Conservation (phyloP, 768 basidiomycete species). For the Termitomyces sp. region DNA sequence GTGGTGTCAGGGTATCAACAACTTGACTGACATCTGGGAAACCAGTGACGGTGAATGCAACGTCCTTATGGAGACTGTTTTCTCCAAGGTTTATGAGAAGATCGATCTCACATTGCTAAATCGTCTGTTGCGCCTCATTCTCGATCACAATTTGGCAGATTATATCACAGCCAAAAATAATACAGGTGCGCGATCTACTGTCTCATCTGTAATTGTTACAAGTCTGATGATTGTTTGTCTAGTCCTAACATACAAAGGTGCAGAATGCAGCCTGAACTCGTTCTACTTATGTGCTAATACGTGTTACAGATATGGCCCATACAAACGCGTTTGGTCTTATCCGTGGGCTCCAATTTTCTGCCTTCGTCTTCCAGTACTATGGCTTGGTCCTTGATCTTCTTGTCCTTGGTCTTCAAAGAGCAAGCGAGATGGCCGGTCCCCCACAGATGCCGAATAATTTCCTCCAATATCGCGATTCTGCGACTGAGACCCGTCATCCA, state of each 20-base stretch:
- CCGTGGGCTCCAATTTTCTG: conserved; percentile 96
- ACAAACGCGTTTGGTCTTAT: conserved; percentile 97
- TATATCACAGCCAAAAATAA: conserved; percentile 99
- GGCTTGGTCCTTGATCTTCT: conserved; percentile 93
- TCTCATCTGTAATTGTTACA: neutral
- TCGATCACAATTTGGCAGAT: conserved; percentile 98
- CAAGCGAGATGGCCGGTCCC: conserved; percentile 98
- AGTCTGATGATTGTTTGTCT: conserved; percentile 3
- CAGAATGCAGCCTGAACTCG: neutral
- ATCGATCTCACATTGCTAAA: conserved; percentile 95
- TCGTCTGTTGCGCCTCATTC: conserved; percentile 89
- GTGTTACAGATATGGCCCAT: conserved; percentile 78
- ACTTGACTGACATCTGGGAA: conserved; percentile 97
- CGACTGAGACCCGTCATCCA: conserved; percentile 96
- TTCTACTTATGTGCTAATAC: conserved; percentile 5
- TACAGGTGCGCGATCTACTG: conserved; percentile 42
- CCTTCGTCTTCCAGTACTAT: conserved; percentile 99
- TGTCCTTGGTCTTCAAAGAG: conserved; percentile 94
- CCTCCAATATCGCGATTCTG: conserved; percentile 92
- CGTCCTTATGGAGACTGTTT: conserved; percentile 97
- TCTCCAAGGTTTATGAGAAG: conserved; percentile 99
- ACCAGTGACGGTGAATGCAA: conserved; percentile 97
- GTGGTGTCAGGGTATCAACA: conserved; percentile 99
- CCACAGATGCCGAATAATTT: conserved; percentile 98
- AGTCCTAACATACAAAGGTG: conserved; percentile 85